Percentiles rank a stretch among this genome's conserved stretches.
Conservation (phyloP, 1,284 basidiomycete species). For the Sphaerobolus stellatus region DNA sequence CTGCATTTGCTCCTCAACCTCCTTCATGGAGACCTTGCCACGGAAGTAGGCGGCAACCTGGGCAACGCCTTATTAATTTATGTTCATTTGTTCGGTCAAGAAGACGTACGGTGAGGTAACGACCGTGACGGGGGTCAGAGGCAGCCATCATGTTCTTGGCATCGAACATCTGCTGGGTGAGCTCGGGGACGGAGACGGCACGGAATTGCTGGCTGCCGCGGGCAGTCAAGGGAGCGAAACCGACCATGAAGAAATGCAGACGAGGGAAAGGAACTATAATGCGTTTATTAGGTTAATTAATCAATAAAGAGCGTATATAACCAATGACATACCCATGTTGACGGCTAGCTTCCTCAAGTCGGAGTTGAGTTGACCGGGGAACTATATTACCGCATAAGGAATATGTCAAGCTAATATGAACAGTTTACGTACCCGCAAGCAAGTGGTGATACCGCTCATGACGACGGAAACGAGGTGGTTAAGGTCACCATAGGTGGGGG, state of each 20-base stretch:
- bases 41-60: conserved; percentile 97
- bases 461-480: conserved; percentile 97
- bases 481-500: conserved; percentile 94
- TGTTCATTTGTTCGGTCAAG: background rate
- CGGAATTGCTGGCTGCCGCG: conserved; percentile 93
- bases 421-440: conserved; percentile 55
- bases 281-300: conserved; percentile 12
- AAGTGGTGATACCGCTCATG: conserved; percentile 97
- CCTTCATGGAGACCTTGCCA: conserved; percentile 98
- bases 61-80: conserved; percentile 16
- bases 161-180: conserved; percentile 98
- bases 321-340: conserved; percentile 81
- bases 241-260: conserved; percentile 99
- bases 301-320: background rate
- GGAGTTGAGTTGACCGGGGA: conserved; percentile 99
- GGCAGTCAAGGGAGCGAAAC: conserved; percentile 93
- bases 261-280: conserved; percentile 88
- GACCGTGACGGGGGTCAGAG: conserved; percentile 91
- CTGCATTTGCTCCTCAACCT: conserved; percentile 98
- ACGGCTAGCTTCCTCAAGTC: conserved; percentile 96
- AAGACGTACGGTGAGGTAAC: conserved; percentile 78
- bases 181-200: conserved; percentile 92
- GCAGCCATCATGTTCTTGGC: conserved; percentile 99
- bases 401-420: background rate
- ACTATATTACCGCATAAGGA: conserved; percentile 39